Percentiles rank a stretch among this genome's conserved stretches.
Evolutionary conservation across 2,329 filamentous ascomycete species (phyloP).

Genomic region (Cordyceps militaris): DNA sequence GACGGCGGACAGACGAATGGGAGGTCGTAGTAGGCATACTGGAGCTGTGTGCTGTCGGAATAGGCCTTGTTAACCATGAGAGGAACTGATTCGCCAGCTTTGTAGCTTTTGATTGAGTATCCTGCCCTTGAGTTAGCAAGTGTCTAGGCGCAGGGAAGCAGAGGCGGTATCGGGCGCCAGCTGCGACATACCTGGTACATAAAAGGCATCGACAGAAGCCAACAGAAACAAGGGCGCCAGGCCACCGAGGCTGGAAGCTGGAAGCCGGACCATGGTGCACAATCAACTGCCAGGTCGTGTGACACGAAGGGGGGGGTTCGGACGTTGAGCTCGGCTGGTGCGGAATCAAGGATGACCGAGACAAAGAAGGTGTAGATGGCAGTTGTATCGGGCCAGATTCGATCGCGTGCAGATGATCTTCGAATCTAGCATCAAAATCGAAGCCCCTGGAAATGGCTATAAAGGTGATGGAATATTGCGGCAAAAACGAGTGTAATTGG

Average conservation of each 20-base stretch:
- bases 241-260: conserved; percentile 31
- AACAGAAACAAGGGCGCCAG: conserved; percentile 37
- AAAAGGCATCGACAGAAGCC: conserved; percentile 56
- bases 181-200: conserved; percentile 63
- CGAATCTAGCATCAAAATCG: neutral
- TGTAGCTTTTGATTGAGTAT: conserved; percentile 77
- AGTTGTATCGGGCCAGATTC: neutral
- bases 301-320: neutral
- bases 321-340: neutral
- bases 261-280: conserved; percentile 23
- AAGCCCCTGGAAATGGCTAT: neutral
- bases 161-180: neutral
- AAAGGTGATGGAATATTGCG: neutral
- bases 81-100: conserved; percentile 67
- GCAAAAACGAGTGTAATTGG: conserved; percentile 15
- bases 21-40: conserved; percentile 84
- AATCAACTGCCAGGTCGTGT: conserved; percentile 9
- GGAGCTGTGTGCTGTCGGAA: conserved; percentile 81
- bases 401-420: neutral
- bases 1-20: conserved; percentile 81
- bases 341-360: neutral
- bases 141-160: neutral
- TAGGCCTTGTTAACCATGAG: conserved; percentile 90
- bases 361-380: neutral
- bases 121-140: conserved; percentile 35